phyloP scores from a whole-genome alignment of 78 protist genomes.

The Dictyostelium firmibasis region DNA sequence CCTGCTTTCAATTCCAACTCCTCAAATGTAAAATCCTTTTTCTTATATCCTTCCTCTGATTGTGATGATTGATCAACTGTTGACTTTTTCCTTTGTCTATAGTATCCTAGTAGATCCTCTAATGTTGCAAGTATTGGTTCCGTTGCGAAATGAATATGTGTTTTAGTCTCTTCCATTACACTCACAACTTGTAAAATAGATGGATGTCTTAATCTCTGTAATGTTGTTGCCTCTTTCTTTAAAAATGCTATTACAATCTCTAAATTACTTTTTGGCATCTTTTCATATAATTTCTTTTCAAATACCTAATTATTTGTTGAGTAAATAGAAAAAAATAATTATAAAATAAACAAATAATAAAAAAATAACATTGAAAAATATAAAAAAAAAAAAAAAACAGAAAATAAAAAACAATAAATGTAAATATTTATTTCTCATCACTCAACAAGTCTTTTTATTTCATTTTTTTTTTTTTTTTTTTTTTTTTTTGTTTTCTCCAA shows the following conservation, averaged over 20 bases:
- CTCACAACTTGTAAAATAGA: slow-evolving; percentile 35
- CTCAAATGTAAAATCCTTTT: slow-evolving; percentile 64
- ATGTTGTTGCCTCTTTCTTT: slow-evolving; percentile 56
- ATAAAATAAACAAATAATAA: neutral
- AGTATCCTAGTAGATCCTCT: neutral
- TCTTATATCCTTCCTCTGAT: slow-evolving; percentile 18
- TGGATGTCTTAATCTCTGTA: slow-evolving; percentile 70
- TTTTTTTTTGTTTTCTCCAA: neutral
- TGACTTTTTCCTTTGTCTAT: slow-evolving; percentile 30
- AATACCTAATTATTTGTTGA: neutral
- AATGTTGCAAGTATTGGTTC: slow-evolving; percentile 64
- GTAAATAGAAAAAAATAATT: neutral
- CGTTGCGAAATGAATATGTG: slow-evolving; percentile 51
- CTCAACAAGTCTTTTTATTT: neutral
- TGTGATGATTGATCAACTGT: neutral
- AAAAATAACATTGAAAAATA: neutral
- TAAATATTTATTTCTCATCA: neutral
- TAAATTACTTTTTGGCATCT: slow-evolving; percentile 5
- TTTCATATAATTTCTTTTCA: slow-evolving; percentile 52
- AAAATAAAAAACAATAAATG: too few relatives aligned
- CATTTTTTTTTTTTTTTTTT: neutral
- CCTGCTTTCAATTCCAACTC: slow-evolving; percentile 62
- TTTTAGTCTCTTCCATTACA: slow-evolving; percentile 53
- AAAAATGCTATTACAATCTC: neutral
- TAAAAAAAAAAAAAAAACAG: neutral